phyloP scores from a whole-genome alignment of 768 basidiomycete species.

The Cubamyces lactineus region DNA sequence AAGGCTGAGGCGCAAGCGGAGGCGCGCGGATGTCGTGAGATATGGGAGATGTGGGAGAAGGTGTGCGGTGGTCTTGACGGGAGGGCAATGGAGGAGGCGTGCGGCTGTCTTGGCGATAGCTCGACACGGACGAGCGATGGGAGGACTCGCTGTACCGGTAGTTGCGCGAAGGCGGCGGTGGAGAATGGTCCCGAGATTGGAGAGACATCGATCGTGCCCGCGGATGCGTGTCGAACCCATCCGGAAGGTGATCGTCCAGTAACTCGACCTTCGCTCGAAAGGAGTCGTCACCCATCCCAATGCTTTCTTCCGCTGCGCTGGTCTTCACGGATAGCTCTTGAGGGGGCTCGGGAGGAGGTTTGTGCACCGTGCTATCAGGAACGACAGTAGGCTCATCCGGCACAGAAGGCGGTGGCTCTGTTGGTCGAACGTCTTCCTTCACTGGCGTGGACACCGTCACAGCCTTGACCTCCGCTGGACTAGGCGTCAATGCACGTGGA shows the following conservation, averaged over 20 bases:
- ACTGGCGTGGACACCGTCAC: too few relatives aligned
- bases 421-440: too few relatives aligned
- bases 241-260: constrained; percentile 14
- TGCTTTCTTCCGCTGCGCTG: background rate
- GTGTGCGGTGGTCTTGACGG: background rate
- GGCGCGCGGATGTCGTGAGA: background rate
- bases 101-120: constrained; percentile 4
- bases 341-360: too few relatives aligned
- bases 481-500: background rate
- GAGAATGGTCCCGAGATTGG: background rate
- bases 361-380: too few relatives aligned
- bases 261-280: constrained; percentile 25
- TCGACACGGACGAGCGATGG: background rate
- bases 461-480: too few relatives aligned
- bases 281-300: constrained; percentile 1
- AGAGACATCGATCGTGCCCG: background rate
- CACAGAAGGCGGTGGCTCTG: too few relatives aligned
- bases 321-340: background rate
- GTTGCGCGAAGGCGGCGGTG: background rate
- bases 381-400: too few relatives aligned
- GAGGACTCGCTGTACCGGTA: background rate
- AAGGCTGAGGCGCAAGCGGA: constrained; percentile 27
- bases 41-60: constrained; percentile 7
- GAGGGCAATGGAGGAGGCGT: background rate
- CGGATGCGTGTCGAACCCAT: background rate